Percentiles rank a stretch among this genome's conserved stretches.
Conservation (phyloP, 805 yeast genomes). For the Metschnikowia shivogae region DNA sequence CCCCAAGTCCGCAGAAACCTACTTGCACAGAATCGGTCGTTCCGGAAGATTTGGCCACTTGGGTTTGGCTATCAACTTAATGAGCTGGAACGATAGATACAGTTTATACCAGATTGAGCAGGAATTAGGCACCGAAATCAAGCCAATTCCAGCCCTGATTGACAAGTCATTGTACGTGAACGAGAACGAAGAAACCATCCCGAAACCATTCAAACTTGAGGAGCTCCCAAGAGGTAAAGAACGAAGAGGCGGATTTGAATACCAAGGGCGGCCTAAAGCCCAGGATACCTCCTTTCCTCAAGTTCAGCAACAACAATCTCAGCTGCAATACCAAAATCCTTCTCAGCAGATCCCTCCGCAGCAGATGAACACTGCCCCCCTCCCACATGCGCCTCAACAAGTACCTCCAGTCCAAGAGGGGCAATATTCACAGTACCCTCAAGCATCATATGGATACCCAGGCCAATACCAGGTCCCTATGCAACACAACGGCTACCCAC, state of each 20-base stretch:
- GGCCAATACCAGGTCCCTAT: constrained; percentile 19
- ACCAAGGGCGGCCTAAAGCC: constrained; percentile 41
- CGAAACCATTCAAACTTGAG: constrained; percentile 84
- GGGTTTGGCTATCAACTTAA: constrained; percentile 94
- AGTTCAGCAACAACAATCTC: neutral
- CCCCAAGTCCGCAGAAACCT: constrained; percentile 97
- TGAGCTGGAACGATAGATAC: constrained; percentile 95
- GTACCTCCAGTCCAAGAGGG: constrained; percentile 9
- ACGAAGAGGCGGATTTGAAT: constrained; percentile 25
- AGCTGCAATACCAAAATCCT: constrained; percentile 4
- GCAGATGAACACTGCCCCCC: constrained; percentile 5
- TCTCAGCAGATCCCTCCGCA: constrained; percentile 11
- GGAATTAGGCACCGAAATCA: constrained; percentile 95
- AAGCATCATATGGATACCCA: constrained; percentile 19
- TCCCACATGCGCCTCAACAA: constrained; percentile 5
- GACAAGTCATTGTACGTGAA: constrained; percentile 88
- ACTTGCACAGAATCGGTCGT: constrained; percentile 97
- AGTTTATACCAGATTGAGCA: constrained; percentile 92
- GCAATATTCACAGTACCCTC: constrained; percentile 14
- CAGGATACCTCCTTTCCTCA: constrained; percentile 6
- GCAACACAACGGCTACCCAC: constrained; percentile 26
- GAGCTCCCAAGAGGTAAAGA: constrained; percentile 47
- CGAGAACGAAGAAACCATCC: constrained; percentile 68
- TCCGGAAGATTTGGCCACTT: constrained; percentile 98
- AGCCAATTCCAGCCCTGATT: constrained; percentile 92